phyloP scores from a whole-genome alignment of 768 basidiomycete genomes.

The Suillus subaureus region DNA sequence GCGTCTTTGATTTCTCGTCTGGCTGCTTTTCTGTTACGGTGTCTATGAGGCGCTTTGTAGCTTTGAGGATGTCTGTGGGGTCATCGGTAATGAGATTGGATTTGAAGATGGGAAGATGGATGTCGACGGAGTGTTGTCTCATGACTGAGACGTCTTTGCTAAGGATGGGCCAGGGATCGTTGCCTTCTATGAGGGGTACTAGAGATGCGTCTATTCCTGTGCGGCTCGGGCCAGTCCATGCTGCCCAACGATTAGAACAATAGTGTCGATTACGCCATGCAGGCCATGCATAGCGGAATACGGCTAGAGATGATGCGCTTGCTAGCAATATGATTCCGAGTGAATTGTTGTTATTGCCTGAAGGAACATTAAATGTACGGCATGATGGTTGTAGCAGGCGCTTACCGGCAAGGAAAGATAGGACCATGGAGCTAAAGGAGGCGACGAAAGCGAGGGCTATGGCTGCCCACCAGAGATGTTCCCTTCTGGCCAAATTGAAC shows the following conservation, averaged over 20 bases:
- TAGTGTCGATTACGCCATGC: slow-evolving; percentile 9
- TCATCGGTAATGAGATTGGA: background rate
- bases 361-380: background rate
- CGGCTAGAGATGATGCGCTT: background rate
- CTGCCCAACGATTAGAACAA: background rate
- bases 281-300: slow-evolving; percentile 4
- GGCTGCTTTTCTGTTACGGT: background rate
- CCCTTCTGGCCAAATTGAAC: background rate
- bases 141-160: background rate
- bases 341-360: slow-evolving; percentile 4
- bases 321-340: background rate
- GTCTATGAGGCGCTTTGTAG: background rate
- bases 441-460: slow-evolving; percentile 2
- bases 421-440: background rate
- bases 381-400: background rate
- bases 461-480: slow-evolving; percentile 5
- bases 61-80: slow-evolving; percentile 3
- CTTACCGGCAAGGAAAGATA: slow-evolving; percentile 2
- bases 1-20: background rate
- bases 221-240: slow-evolving; percentile 4
- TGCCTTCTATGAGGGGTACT: background rate
- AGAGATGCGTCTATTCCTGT: background rate
- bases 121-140: slow-evolving; percentile 2
- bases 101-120: background rate
- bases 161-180: background rate